phyloP scores from a whole-genome alignment of 768 basidiomycete species.

The Agrocybe praecox region DNA sequence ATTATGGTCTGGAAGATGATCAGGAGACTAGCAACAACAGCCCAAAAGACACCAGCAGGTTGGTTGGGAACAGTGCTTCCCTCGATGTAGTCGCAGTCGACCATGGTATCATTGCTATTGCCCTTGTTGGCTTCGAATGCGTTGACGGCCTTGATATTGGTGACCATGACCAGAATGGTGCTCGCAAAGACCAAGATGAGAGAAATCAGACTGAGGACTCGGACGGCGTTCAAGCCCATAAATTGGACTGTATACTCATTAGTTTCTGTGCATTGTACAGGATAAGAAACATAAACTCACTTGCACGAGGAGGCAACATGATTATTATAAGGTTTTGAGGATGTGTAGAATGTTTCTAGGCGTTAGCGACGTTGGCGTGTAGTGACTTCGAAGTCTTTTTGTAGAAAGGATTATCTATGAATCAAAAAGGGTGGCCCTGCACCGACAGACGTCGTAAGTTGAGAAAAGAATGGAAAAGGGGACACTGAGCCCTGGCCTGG shows the following conservation, averaged over 20 bases:
- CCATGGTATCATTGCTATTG: constrained; percentile 31
- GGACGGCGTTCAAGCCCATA: constrained; percentile 77
- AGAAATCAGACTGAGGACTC: constrained; percentile 74
- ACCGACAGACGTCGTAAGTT: constrained; percentile 25
- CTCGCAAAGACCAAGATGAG: constrained; percentile 82
- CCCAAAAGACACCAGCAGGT: constrained; percentile 91
- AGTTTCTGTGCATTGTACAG: not conserved
- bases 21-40: constrained; percentile 82
- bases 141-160: constrained; percentile 78
- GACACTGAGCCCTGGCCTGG: constrained; percentile 14
- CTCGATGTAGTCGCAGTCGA: constrained; percentile 81
- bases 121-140: constrained; percentile 49
- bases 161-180: constrained; percentile 72
- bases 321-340: constrained; percentile 6
- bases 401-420: not conserved
- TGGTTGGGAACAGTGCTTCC: constrained; percentile 93
- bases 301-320: constrained; percentile 35
- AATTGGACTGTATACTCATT: constrained; percentile 44
- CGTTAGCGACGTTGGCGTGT: not conserved
- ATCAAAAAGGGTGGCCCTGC: constrained; percentile 31
- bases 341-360: not conserved
- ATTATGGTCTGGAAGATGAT: constrained; percentile 81
- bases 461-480: constrained; percentile 14
- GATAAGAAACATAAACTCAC: constrained; percentile 19
- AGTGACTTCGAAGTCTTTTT: constrained; percentile 4